Base-by-base conservation (phyloP, 2,329 filamentous ascomycete genomes). In the Amauroascus niger region DNA sequence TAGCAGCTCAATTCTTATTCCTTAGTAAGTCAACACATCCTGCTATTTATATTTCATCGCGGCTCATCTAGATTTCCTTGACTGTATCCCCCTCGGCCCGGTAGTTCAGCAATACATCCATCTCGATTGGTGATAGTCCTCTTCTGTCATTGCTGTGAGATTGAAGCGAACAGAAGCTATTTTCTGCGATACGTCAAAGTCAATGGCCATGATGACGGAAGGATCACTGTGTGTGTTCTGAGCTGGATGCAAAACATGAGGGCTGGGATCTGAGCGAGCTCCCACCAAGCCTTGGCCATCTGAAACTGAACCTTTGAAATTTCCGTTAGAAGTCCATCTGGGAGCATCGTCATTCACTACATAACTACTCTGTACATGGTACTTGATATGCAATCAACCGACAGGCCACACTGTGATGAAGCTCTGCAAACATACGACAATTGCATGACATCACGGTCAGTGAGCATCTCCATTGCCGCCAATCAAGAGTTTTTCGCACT, bases 161-260 rank as follows among this genome's bases (percentile, higher is more conserved):
- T 60, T 78, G 11, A 70, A 30, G 4, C 26, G 68, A 18, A 1
- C 2, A 9, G 24, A 22, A n/a, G 24, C 3, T 45, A 28, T 18
- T 16, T 30, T 18, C 5, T 44, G 64, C 76, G 80, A 59, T 70
- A 69, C 1, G 66, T 81, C 1, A 75, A 66, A 52, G 73, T 81
- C 35, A 80, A 81, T 55, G 78, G 76, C 0, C 54, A 76, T n/a
- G n/a, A 51, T 1, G 53, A 0, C 80, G 78, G 79, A 60, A 67
- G 79, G 79, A 69, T 81, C 16, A 69, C n/a, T n/a, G n/a, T n/a
- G n/a, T n/a, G n/a, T n/a, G n/a, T 24, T 79, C 61, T 67, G 68
- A 22, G 57, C 78, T 14, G 11, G 64, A 62, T 0, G 43, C 61
- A 2, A 65, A 74, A 26, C 62, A 62, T 55, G 68, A 60, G 24